Conservation (phyloP, 208 protist genomes). For the Leishmania major region DNA sequence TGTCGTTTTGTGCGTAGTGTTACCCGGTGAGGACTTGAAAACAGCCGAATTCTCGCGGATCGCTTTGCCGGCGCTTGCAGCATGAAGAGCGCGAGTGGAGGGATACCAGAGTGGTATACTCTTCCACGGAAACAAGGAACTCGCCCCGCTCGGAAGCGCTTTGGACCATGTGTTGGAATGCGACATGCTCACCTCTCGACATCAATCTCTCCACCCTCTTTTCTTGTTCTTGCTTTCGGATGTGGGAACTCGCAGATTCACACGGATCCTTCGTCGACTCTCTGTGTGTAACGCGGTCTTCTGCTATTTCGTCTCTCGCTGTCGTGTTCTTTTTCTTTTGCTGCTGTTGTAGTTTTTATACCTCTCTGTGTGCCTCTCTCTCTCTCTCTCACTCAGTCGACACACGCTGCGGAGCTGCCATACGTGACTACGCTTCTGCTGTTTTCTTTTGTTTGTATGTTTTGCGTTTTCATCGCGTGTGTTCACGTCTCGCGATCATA, state of each 20-base stretch:
- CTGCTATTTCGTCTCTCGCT: background rate
- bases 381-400: too few species aligned
- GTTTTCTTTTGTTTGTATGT: background rate
- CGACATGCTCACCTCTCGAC: background rate
- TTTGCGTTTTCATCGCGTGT: background rate
- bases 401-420: background rate
- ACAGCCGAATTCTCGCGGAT: background rate
- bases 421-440: background rate
- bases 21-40: background rate
- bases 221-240: background rate
- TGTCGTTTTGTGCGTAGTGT: background rate
- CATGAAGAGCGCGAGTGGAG: background rate
- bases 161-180: background rate
- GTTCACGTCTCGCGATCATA: background rate
- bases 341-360: background rate
- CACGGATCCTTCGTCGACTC: background rate
- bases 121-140: background rate
- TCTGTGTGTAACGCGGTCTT: background rate
- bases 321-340: background rate
- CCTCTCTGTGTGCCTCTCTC: background rate
- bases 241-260: background rate
- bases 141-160: background rate
- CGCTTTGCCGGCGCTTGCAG: background rate
- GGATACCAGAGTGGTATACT: background rate
- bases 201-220: background rate